These are phyloP conservation scores for Debaryomyces sp. DNA, from an alignment of 1,139 yeast species.

Conservation along the genomic window DNA sequence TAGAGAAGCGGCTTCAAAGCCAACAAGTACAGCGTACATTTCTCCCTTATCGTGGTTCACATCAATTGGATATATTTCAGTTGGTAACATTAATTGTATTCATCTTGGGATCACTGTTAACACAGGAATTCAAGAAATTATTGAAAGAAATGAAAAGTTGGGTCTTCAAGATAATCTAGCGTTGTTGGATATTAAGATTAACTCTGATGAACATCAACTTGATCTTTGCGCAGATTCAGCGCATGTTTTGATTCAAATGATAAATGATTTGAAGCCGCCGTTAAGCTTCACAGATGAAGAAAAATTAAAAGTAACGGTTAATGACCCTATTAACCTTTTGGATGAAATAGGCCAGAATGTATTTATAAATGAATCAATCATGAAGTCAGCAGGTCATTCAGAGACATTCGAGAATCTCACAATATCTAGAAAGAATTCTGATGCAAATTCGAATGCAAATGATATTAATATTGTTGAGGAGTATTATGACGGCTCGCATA, in stretches of 20 bases:
- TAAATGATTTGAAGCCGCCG: constrained; percentile 75
- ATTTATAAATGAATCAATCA: constrained; percentile 14
- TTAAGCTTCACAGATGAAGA: constrained; percentile 58
- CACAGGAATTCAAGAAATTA: constrained; percentile 25
- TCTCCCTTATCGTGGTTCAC: constrained; percentile 27
- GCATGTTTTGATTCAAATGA: constrained; percentile 65
- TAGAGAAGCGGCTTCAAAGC: constrained; percentile 1
- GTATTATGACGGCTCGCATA: constrained; percentile 18
- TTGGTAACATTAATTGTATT: constrained; percentile 47
- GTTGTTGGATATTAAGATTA: constrained; percentile 46
- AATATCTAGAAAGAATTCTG: background rate
- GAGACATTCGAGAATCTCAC: background rate
- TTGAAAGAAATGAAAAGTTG: constrained; percentile 21
- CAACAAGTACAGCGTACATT: constrained; percentile 12
- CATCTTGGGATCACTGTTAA: constrained; percentile 45
- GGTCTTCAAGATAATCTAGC: constrained; percentile 27
- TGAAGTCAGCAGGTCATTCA: background rate
- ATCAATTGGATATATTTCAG: constrained; percentile 45
- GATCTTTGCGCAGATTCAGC: constrained; percentile 86
- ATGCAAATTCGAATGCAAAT: background rate
- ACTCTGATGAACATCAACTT: constrained; percentile 51
- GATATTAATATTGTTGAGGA: constrained; percentile 25
- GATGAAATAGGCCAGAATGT: constrained; percentile 47
- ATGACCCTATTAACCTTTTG: constrained; percentile 47
- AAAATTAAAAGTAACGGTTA: constrained; percentile 47